These are phyloP conservation scores for Rosa persica DNA, from an alignment of 306 rosid species.

Conservation along the genomic window DNA sequence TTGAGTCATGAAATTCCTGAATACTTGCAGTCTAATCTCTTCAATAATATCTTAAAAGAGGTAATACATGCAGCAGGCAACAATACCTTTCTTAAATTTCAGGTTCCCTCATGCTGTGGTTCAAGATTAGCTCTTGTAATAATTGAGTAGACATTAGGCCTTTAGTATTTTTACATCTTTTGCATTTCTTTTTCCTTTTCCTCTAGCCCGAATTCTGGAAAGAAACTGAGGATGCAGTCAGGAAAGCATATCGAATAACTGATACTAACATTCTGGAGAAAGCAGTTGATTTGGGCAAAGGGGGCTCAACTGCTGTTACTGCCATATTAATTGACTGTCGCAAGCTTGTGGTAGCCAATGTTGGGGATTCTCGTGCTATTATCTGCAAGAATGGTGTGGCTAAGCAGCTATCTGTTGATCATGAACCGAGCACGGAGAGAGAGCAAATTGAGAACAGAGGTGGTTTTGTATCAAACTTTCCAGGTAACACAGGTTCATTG, in stretches of 20 bases:
- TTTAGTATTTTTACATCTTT: conserved; percentile 9
- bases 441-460: conserved; percentile 69
- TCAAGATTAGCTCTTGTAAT: not conserved
- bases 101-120: not conserved
- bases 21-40: conserved; percentile 69
- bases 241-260: conserved; percentile 68
- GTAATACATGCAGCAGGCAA: conserved; percentile 29
- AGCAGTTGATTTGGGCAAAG: conserved; percentile 75
- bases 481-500: conserved; percentile 50
- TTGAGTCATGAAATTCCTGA: conserved; percentile 74
- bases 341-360: conserved; percentile 75
- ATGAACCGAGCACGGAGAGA: conserved; percentile 73
- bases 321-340: conserved; percentile 85
- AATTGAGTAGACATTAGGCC: not conserved
- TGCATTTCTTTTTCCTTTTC: conserved; percentile 4
- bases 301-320: conserved; percentile 98
- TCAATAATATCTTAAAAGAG: conserved; percentile 79
- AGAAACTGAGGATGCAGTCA: conserved; percentile 57
- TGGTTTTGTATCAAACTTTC: conserved; percentile 92
- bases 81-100: not conserved
- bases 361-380: conserved; percentile 96
- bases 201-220: conserved; percentile 81
- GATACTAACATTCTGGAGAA: conserved; percentile 70
- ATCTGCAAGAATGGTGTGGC: conserved; percentile 65
- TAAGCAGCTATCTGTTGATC: conserved; percentile 78